Base-by-base conservation (phyloP, 2,329 filamentous ascomycete species). In the Fusarium paranaense region DNA sequence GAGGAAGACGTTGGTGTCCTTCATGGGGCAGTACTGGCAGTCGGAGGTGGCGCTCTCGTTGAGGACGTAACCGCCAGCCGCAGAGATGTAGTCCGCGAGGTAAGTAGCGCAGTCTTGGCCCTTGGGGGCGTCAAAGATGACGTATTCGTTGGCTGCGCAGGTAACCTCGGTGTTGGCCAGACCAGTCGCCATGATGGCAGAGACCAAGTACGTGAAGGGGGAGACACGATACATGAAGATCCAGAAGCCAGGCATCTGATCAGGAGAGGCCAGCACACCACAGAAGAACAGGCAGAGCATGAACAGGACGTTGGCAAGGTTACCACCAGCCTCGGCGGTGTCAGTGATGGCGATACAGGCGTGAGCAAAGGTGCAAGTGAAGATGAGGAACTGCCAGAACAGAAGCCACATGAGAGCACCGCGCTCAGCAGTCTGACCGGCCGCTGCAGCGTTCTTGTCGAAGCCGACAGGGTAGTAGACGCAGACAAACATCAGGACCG, bases 401-500 rank as follows among this genome's bases (percentile, higher is more conserved):
- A 93, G 87, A 6, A 94, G 85, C 83, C 92, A 91, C 84, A 93
- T 89, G n/a, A 93, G 87, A 3, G 85, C 90, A 9, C 91, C 90
- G 8, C 92, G 89, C 67, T 91, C 87, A 27, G 84, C 64, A 2
- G 66, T 72, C 61, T 78, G 66, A 0, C 64, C 75, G 6, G 73
- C 74, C 0, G 33, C 68, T 3, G 64, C 52, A 1, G 93, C 93
- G 79, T 96, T 95, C 67, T 85, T 84, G 80, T 94, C 90, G 18
- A 97, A 88, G 1, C 94, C 94, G 58, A 97, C 90, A 0, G 94
- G 94, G 80, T 95, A 98, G 86, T 97, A 97, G 89, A 93, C 95
- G 81, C 88, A 91, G 78, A 95, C 87, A 84, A 88, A 97, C 84
- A 95, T 91, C 75, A 97, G 83, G 18, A 92, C 87, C 1, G 91